Evolutionary conservation across 2,329 filamentous ascomycete species (phyloP), one percentile per base, ranked within the genome.

Genomic region (Colletotrichum sojae): DNA sequence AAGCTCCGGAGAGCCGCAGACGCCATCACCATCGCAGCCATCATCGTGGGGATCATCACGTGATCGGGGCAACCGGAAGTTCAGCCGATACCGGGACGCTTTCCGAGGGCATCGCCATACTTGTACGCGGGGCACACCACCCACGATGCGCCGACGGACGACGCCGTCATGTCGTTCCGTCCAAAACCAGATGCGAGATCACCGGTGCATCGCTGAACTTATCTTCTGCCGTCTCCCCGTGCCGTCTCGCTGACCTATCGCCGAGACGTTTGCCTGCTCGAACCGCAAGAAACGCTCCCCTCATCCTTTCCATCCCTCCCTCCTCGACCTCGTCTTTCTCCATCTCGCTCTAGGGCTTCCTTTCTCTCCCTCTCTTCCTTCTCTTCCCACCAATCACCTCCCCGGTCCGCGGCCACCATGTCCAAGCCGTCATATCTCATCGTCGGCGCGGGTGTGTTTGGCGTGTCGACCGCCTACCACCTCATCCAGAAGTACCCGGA

Each of bases 401-500:
- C 53, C 51, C 40, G 16, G 15, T 52, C 20, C 18, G 18, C 45
- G 45, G 27, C 49, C 36, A 70, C 31, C 40, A 71, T 71, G 70
- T 45, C 62, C 20, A 57, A 63, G 9, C 48, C 70, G 13, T 84
- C 83, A 15, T 86, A 85, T 73, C 78, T 92, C 66, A 90, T 92
- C 65, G 79, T 92, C 51, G 90, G 90, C 40, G 88, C 87, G 8
- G 90, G 90, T 52, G 88, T 90, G 36, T 92, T 92, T 74, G 90
- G 90, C 45, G 86, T 86, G 43, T 90, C 88, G 22, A 91, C 89
- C 0, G 90, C 90, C n/a, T 88, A 89, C 68, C 85, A 91, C 69
- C 83, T 91, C 49, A 85, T 86, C 67, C 81, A 82, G 63, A 82
- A 81, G 65, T 83, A 87, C 73, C 83, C 85, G 18, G 74, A 83